Base-by-base conservation (phyloP, 352 stramenopile species). In the Pythium brachiatum region DNA sequence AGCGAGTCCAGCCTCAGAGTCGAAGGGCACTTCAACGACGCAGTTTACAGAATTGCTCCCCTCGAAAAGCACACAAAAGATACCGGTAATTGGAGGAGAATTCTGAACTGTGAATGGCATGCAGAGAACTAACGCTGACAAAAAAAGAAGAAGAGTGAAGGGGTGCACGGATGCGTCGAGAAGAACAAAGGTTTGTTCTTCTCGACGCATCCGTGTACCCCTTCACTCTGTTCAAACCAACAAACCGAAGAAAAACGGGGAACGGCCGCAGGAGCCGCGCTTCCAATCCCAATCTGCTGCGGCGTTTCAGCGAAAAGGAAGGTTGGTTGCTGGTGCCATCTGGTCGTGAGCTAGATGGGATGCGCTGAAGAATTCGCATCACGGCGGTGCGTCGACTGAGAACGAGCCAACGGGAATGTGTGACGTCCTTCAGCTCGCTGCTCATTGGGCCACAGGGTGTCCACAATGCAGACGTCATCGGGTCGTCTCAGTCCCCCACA, bases 401-500 rank as follows among this genome's bases (percentile, higher is more conserved):
- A 36, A 31, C 12, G 29, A 60, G 53, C 60, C 62, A 69, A 69
- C 55, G 47, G 41, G 18, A 64, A n/a, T 43, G 20, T 16, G 20
- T 13, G 26, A 41, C 12, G 8, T 3, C 3, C 11, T 2, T 15
- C 3, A 26, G 11, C 46, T 70, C 51, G 47, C 16, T 26, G 57
- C 53, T 68, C 57, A 68, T 74, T 74, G 67, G 67, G 59, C 47
- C 18, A 68, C 31, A 20, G 26, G 23, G 62, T 70, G 67, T 74
- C 53, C 55, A 61, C 67, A 70, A 68, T 74, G 62, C 67, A 60
- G 57, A 68, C 67, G 67, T 74, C 67, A 74, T n/a, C 7, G 31
- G 26, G 29, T 31, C 31, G 36, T 60, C 43, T 65, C 58, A 34
- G 23, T 31, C 44, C 8, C 5, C 31, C 16, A 13, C 27, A 23